Conservation (phyloP, 441 rosid species). For the Pelargonium hybrid region DNA sequence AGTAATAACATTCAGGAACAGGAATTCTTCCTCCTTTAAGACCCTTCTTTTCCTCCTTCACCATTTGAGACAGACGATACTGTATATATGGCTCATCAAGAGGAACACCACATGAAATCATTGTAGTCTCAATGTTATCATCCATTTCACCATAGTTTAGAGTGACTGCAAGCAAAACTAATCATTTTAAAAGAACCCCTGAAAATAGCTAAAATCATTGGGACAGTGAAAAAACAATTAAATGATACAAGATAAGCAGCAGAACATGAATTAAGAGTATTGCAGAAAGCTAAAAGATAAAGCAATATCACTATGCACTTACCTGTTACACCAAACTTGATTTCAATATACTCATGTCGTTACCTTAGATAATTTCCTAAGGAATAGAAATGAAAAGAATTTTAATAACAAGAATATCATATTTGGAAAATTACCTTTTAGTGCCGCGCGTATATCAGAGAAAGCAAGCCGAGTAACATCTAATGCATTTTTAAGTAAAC, state of each 20-base stretch:
- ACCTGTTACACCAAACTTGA: neutral
- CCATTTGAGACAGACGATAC: slow-evolving; percentile 23
- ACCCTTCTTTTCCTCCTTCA: slow-evolving; percentile 32
- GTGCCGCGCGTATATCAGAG: slow-evolving; percentile 35
- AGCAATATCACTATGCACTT: neutral
- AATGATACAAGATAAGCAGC: neutral
- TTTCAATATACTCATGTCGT: neutral
- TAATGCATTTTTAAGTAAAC: slow-evolving; percentile 31
- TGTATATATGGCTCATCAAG: slow-evolving; percentile 55
- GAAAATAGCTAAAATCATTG: neutral
- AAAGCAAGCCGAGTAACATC: slow-evolving; percentile 39
- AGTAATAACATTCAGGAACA: slow-evolving; percentile 47
- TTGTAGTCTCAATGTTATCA: slow-evolving; percentile 29
- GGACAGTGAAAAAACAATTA: no score
- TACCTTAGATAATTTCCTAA: neutral
- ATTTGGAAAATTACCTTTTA: slow-evolving; percentile 36
- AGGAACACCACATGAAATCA: slow-evolving; percentile 63
- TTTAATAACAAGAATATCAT: neutral
- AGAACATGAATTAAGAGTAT: neutral
- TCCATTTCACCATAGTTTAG: slow-evolving; percentile 41
- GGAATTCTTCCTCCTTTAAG: slow-evolving; percentile 53
- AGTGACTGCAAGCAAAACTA: slow-evolving; percentile 34
- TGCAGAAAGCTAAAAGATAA: neutral
- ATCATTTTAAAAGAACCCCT: neutral
- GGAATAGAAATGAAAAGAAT: neutral